These are phyloP conservation scores for Emericellopsis atlantica DNA, from an alignment of 2,329 filamentous ascomycete genomes.

Conservation along the genomic window DNA sequence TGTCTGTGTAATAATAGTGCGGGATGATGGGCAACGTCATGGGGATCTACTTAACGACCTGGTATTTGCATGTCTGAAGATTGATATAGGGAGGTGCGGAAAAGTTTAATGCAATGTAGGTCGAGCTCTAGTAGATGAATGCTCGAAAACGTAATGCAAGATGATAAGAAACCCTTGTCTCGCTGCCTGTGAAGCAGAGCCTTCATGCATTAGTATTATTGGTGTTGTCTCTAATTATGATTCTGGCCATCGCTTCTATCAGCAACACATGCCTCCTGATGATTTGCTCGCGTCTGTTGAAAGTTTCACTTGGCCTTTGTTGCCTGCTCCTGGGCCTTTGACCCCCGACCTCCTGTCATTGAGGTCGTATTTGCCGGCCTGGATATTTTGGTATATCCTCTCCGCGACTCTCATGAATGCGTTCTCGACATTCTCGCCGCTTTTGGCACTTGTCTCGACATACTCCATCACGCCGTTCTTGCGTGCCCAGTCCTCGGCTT, in stretches of 20 bases:
- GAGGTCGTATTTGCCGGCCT: constrained; percentile 86
- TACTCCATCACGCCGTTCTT: constrained; percentile 82
- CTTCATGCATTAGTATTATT: constrained; percentile 17
- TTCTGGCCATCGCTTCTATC: constrained; percentile 5
- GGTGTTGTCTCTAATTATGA: background rate
- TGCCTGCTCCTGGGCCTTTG: constrained; percentile 52
- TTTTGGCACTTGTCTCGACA: constrained; percentile 94
- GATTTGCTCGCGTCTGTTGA: constrained; percentile 23
- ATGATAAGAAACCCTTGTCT: constrained; percentile 9
- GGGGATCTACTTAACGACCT: background rate
- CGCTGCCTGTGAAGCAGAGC: constrained; percentile 7
- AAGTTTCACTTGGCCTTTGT: constrained; percentile 33
- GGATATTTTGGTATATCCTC: constrained; percentile 92
- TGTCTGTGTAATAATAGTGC: background rate
- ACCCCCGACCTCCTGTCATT: constrained; percentile 89
- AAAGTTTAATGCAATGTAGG: background rate
- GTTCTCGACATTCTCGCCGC: constrained; percentile 82
- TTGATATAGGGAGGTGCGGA: background rate
- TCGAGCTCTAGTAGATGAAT: too few species aligned
- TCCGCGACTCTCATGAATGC: constrained; percentile 91
- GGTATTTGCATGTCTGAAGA: background rate
- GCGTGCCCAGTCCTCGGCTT: constrained; percentile 83
- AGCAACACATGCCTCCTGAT: constrained; percentile 34
- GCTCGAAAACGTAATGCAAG: constrained; percentile 11
- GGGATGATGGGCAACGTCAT: background rate